Base-by-base conservation (phyloP, 2,329 filamentous ascomycete species). In the Colletotrichum somersetense region DNA sequence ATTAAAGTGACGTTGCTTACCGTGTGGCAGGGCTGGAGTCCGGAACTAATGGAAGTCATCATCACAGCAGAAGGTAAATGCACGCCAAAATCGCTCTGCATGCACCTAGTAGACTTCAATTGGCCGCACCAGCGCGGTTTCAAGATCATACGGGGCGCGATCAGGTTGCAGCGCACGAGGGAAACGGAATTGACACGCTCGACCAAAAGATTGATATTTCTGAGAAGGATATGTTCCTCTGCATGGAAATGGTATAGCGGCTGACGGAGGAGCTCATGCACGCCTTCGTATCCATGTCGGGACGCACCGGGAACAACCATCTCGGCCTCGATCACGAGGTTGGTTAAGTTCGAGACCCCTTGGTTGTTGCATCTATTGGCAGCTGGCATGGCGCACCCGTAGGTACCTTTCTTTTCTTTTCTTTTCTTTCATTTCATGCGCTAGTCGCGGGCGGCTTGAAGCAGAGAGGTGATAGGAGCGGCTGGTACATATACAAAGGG, bases 101-200 rank as follows among this genome's bases (percentile, higher is more conserved):
- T 85, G 76, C 82, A 91, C 12, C 88, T 89, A 0, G 77, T 86
- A 2, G 85, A 85, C 2, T 77, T 82, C 57, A 77, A 75, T 2
- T 91, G 88, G 88, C 71, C 81, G 52, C 82, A 85, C 59, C 80
- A 79, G 23, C 77, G 79, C 7, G 87, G 88, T 0, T 76, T 87
- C 5, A 90, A 89, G 0, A 76, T 90, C 18, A 81, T 91, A 35
- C 89, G 89, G 6, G 89, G 91, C 74, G 85, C 88, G 10, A 77
- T 86, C 72, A 78, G 83, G 30, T 81, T 91, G 26, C 77, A 1
- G 71, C 74, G 2, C 62, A 78, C 26, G 73, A 76, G 14, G 75
- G 75, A 10, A 75, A 76, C 40, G 66, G 33, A 5, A 52, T 62
- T n/a, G 76, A 76, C 1, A 66, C 64, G 30, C 72, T 85, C 6